Evolutionary conservation across 1,139 yeast species (phyloP).

Genomic region (Saccharomyces hybrid): DNA sequence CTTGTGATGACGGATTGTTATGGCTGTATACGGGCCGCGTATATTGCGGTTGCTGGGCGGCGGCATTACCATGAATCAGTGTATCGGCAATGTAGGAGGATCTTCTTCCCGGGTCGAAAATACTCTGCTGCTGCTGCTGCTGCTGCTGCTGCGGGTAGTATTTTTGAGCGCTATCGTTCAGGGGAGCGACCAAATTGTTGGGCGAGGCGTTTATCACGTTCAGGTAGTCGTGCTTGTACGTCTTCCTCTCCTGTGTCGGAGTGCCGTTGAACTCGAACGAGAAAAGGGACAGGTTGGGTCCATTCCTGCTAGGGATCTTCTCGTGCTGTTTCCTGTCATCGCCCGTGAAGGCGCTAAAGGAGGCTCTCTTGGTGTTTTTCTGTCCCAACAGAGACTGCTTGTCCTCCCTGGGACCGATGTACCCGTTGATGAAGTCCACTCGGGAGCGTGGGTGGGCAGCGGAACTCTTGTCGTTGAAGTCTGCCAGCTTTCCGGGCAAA

Average conservation of each 20-base stretch:
- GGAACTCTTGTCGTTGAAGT: not conserved
- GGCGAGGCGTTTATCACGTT: not conserved
- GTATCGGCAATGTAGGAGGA: constrained; percentile 31
- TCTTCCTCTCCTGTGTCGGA: not conserved
- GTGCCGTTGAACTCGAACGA: not conserved
- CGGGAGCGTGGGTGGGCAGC: constrained; percentile 1
- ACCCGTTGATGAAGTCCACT: constrained; percentile 5
- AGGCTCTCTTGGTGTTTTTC: not conserved
- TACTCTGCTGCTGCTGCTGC: not conserved
- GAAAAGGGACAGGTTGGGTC: not conserved
- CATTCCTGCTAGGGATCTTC: not conserved
- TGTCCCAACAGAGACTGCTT: not conserved
- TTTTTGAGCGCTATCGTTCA: not conserved
- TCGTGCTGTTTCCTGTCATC: not conserved
- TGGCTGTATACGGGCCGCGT: not conserved
- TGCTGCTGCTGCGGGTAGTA: not conserved
- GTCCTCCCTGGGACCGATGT: not conserved
- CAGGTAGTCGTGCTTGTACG: not conserved
- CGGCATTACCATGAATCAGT: constrained; percentile 16
- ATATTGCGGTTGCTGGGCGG: not conserved
- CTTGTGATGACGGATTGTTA: not conserved
- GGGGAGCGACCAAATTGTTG: not conserved
- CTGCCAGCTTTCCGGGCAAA: constrained; percentile 19
- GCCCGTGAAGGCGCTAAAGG: not conserved
- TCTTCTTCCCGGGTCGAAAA: constrained; percentile 19